phyloP scores from a whole-genome alignment of 1,284 basidiomycete species.

The Athelia psychrophila region DNA sequence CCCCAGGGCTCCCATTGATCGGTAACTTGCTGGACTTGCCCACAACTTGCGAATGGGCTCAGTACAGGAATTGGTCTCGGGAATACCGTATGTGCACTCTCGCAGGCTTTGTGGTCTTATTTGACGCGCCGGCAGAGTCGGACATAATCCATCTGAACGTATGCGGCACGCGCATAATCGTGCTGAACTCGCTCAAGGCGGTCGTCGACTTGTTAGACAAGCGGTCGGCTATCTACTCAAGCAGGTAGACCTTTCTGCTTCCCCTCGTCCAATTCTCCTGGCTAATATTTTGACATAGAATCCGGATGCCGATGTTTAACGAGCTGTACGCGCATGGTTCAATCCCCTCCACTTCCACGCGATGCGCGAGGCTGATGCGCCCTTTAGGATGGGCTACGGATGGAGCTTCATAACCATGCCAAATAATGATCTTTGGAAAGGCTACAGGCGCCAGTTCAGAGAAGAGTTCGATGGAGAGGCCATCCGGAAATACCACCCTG shows the following conservation, averaged over 20 bases:
- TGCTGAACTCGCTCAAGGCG: neutral
- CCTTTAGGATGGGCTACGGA: neutral
- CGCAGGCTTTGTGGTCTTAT: too few relatives aligned
- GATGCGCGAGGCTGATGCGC: neutral
- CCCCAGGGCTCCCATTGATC: too few relatives aligned
- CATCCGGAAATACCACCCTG: neutral
- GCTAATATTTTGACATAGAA: neutral
- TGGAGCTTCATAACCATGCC: neutral
- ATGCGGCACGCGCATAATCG: neutral
- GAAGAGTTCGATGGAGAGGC: neutral
- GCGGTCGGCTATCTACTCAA: neutral
- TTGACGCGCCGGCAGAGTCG: neutral
- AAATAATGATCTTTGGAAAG: neutral
- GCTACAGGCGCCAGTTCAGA: neutral
- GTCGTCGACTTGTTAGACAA: neutral
- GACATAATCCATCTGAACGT: neutral
- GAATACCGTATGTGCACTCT: too few relatives aligned
- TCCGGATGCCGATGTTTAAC: neutral
- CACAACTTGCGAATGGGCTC: too few relatives aligned
- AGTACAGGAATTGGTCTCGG: too few relatives aligned
- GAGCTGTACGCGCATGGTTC: neutral
- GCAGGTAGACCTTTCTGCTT: neutral
- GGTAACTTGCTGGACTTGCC: too few relatives aligned
- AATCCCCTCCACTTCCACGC: neutral
- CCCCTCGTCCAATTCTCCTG: neutral